Evolutionary conservation across 2,329 filamentous ascomycete species (phyloP).

Genomic region (Cyanodermella asteris): DNA sequence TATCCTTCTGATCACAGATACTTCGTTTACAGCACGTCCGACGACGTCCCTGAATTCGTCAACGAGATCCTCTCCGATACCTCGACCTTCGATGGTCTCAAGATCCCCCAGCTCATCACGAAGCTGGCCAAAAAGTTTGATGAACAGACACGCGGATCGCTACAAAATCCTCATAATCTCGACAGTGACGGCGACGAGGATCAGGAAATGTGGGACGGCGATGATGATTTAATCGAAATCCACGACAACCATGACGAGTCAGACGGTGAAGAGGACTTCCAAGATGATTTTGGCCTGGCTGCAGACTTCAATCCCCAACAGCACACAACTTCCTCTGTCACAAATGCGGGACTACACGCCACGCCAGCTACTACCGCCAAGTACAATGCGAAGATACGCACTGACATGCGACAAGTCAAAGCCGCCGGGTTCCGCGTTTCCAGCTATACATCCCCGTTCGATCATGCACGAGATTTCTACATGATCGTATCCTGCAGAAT

Average conservation of each 20-base stretch:
- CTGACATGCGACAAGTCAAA: slow-evolving; percentile 40
- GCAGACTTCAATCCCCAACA: too few relatives aligned
- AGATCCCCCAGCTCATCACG: slow-evolving; percentile 26
- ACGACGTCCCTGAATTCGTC: slow-evolving; percentile 11
- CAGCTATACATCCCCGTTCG: slow-evolving; percentile 29
- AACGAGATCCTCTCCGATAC: slow-evolving; percentile 21
- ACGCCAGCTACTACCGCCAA: slow-evolving; percentile 5
- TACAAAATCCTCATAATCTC: slow-evolving; percentile 11
- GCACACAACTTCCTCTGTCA: slow-evolving; percentile 4
- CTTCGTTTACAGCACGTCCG: slow-evolving; percentile 30
- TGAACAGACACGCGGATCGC: slow-evolving; percentile 9
- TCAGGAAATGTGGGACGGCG: slow-evolving; percentile 14
- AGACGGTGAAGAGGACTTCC: slow-evolving; percentile 18
- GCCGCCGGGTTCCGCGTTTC: slow-evolving; percentile 49
- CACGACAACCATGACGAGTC: slow-evolving; percentile 16
- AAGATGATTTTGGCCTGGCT: too few relatives aligned
- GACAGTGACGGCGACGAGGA: slow-evolving; percentile 15
- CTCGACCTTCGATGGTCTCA: slow-evolving; percentile 20
- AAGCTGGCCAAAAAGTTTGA: slow-evolving; percentile 21
- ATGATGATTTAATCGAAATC: slow-evolving; percentile 17
- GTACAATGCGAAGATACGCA: slow-evolving; percentile 24
- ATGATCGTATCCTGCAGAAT: slow-evolving; percentile 49
- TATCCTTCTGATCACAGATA: slow-evolving; percentile 38
- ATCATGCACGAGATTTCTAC: slow-evolving; percentile 25
- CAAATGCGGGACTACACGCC: not conserved